Percentiles rank a stretch among this genome's conserved stretches.
phyloP scores from a whole-genome alignment of 805 yeast genomes.

The Starmera pachycereana region DNA sequence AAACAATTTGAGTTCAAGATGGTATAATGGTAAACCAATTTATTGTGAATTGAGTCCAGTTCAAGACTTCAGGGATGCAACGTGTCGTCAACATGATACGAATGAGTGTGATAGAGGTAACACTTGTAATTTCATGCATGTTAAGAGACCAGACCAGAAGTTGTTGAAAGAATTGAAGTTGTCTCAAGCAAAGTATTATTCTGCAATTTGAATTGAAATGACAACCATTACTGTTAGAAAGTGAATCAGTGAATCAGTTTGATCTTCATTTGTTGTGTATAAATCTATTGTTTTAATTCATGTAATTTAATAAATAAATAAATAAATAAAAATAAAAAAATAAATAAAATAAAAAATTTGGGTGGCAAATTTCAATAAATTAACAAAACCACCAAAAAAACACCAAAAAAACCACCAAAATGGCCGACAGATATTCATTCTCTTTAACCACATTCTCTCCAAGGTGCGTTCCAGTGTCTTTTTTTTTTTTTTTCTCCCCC shows the following conservation, averaged over 20 bases:
- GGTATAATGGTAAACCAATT: conserved; percentile 76
- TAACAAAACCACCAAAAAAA: too few species aligned
- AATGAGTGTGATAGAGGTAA: conserved; percentile 68
- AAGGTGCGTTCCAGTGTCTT: conserved; percentile 33
- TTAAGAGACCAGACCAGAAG: conserved; percentile 41
- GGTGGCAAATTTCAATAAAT: neutral
- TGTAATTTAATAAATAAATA: too few species aligned
- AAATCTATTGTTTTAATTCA: too few species aligned
- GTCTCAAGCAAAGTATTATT: conserved; percentile 26
- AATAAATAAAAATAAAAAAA: too few species aligned
- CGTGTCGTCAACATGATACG: conserved; percentile 62
- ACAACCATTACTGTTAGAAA: too few species aligned
- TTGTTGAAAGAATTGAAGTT: conserved; percentile 31
- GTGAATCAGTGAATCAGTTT: too few species aligned
- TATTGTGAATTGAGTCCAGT: conserved; percentile 76
- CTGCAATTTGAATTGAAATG: too few species aligned
- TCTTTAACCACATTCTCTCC: conserved; percentile 97
- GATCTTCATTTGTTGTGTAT: neutral
- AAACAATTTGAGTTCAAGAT: conserved; percentile 57
- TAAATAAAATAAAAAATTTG: neutral
- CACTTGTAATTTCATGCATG: conserved; percentile 82
- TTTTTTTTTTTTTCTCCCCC: too few species aligned
- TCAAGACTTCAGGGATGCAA: conserved; percentile 54
- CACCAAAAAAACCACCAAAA: too few species aligned
- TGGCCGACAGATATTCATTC: conserved; percentile 98